These are phyloP conservation scores for Blastobotrys proliferans DNA, from an alignment of 1,139 yeast species.

Conservation along the genomic window DNA sequence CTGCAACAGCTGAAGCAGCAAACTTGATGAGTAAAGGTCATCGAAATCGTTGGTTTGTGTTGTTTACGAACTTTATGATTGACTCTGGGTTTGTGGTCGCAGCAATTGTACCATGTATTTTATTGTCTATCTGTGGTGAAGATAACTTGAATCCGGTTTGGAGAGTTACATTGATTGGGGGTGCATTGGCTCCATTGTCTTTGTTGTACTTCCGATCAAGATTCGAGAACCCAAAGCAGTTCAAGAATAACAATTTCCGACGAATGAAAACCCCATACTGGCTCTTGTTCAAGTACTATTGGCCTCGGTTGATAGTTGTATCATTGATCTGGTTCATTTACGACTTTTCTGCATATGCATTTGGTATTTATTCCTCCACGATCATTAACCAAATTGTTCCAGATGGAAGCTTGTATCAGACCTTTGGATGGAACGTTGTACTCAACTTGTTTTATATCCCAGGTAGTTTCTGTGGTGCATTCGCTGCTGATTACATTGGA, in stretches of 20 bases:
- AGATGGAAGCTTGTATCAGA: slow-evolving; percentile 58
- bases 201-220: slow-evolving; percentile 73
- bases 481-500: slow-evolving; percentile 78
- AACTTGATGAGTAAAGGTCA: slow-evolving; percentile 70
- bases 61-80: slow-evolving; percentile 88
- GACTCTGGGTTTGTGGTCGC: slow-evolving; percentile 82
- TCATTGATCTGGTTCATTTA: slow-evolving; percentile 86
- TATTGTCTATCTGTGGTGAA: slow-evolving; percentile 74
- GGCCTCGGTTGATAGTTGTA: slow-evolving; percentile 71
- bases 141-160: slow-evolving; percentile 76
- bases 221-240: slow-evolving; percentile 69
- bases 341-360: slow-evolving; percentile 83
- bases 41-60: slow-evolving; percentile 82
- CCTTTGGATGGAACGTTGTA: slow-evolving; percentile 92
- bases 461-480: slow-evolving; percentile 82
- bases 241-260: slow-evolving; percentile 66
- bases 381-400: slow-evolving; percentile 61
- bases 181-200: slow-evolving; percentile 84
- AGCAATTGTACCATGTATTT: slow-evolving; percentile 80
- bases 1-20: slow-evolving; percentile 91
- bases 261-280: slow-evolving; percentile 56
- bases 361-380: slow-evolving; percentile 74
- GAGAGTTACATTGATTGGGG: slow-evolving; percentile 89
- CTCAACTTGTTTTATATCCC: slow-evolving; percentile 85
- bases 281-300: slow-evolving; percentile 71